Evolutionary conservation across 768 basidiomycete species (phyloP).

Genomic region (Boletellus ananas): DNA sequence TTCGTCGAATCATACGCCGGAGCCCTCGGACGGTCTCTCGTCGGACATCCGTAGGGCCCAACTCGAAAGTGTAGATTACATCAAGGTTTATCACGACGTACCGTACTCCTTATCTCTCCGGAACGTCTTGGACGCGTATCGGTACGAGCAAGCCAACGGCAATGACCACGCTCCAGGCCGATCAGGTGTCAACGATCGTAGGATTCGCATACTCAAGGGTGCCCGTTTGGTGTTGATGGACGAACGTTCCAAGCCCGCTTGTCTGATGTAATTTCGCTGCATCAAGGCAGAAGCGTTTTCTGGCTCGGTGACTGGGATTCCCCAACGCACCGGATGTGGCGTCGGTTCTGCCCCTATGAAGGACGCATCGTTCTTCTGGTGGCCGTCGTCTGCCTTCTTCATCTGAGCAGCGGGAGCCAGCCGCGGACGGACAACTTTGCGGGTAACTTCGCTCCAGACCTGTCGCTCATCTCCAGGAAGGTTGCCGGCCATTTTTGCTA

Average conservation of each 20-base stretch:
- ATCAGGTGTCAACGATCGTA: slow-evolving; percentile 30
- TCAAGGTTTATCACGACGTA: slow-evolving; percentile 60
- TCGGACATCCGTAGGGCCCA: slow-evolving; percentile 16
- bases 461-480: slow-evolving; percentile 4
- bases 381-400: slow-evolving; percentile 12
- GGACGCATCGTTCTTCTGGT: slow-evolving; percentile 1
- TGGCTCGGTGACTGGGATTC: slow-evolving; percentile 15
- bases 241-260: slow-evolving; percentile 40
- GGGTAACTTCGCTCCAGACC: slow-evolving; percentile 8
- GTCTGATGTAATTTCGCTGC: slow-evolving; percentile 35
- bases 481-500: slow-evolving; percentile 1
- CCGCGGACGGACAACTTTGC: slow-evolving; percentile 8
- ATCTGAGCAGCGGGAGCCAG: slow-evolving; percentile 13
- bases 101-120: slow-evolving; percentile 45
- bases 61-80: slow-evolving; percentile 41
- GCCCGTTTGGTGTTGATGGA: slow-evolving; percentile 48
- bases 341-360: slow-evolving; percentile 17
- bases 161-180: slow-evolving; percentile 12
- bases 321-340: slow-evolving; percentile 19
- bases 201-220: slow-evolving; percentile 45
- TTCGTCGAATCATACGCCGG: slow-evolving; percentile 9
- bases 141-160: slow-evolving; percentile 24
- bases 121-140: slow-evolving; percentile 50
- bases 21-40: slow-evolving; percentile 7
- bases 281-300: slow-evolving; percentile 16